Evolutionary conservation across 202 grass and related monocot genomes (phyloP).

Genomic region (Panicum virgatum): DNA sequence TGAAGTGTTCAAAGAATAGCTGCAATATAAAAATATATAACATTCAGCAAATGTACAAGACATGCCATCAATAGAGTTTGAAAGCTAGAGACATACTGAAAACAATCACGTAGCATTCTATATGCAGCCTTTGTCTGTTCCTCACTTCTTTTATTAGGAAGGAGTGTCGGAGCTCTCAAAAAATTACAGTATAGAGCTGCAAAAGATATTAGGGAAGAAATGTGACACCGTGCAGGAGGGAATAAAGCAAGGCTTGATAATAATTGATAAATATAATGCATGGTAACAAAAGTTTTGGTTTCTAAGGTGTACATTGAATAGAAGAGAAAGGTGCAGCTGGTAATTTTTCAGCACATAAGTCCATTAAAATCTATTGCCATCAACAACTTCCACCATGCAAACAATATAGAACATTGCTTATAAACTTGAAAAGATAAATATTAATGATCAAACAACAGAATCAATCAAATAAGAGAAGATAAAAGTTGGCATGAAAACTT

Average conservation of each 20-base stretch:
- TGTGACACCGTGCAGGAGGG: constrained; percentile 12
- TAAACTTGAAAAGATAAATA: too few species aligned
- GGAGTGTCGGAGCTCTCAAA: constrained; percentile 69
- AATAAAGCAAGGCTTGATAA: constrained; percentile 25
- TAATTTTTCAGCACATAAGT: constrained; percentile 1
- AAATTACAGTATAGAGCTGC: constrained; percentile 84
- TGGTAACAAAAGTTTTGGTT: neutral
- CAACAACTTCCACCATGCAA: neutral
- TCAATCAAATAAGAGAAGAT: neutral
- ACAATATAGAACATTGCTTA: too few species aligned
- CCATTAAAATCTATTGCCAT: neutral
- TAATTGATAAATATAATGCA: constrained; percentile 7
- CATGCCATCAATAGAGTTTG: constrained; percentile 7
- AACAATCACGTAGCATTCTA: constrained; percentile 85
- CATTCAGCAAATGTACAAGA: constrained; percentile 11
- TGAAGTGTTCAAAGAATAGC: constrained; percentile 84
- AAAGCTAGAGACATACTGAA: constrained; percentile 55
- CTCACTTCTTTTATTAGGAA: constrained; percentile 90
- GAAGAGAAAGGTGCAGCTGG: neutral
- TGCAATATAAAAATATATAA: constrained; percentile 44
- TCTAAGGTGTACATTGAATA: constrained; percentile 12
- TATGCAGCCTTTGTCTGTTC: constrained; percentile 85
- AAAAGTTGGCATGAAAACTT: neutral
- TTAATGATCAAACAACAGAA: too few species aligned
- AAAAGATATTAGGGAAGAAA: constrained; percentile 21